These are phyloP conservation scores for Phytophthora parvispora DNA, from an alignment of 352 stramenopile species.

Conservation along the genomic window DNA sequence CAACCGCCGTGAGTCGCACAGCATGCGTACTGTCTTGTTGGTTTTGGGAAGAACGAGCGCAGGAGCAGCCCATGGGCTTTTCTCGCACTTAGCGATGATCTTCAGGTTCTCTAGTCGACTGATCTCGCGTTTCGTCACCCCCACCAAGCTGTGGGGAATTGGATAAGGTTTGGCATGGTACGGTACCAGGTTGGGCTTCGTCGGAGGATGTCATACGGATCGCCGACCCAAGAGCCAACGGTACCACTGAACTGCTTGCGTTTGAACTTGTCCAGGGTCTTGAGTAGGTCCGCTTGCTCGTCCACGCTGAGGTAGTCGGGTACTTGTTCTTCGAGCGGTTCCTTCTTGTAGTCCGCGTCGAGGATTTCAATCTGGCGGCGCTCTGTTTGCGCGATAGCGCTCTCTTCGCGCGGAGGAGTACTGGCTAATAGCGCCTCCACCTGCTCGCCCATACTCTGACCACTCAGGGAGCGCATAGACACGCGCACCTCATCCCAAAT, in stretches of 20 bases:
- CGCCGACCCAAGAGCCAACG: not conserved
- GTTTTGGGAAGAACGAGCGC: not conserved
- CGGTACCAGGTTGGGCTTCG: not conserved
- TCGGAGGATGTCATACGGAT: slow-evolving; percentile 7
- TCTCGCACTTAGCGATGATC: not conserved
- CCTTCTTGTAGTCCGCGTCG: not conserved
- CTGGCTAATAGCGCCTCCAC: not conserved
- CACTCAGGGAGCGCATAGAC: not conserved
- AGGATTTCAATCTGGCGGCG: slow-evolving; percentile 13
- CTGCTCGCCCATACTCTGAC: not conserved
- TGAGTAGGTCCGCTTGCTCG: not conserved
- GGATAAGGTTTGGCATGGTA: not conserved
- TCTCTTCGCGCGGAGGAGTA: not conserved
- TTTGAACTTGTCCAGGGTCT: not conserved
- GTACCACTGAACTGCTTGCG: slow-evolving; percentile 4
- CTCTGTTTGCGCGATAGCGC: slow-evolving; percentile 2
- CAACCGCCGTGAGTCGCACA: not conserved
- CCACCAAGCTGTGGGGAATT: not conserved
- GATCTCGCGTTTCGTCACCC: not conserved
- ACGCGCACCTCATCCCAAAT: slow-evolving; percentile 6
- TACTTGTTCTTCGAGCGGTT: slow-evolving; percentile 6
- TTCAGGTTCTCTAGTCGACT: not conserved
- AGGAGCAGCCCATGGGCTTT: not conserved
- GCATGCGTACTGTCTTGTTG: not conserved
- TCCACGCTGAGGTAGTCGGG: slow-evolving; percentile 3